Evolutionary conservation across 2,329 filamentous ascomycete species (phyloP), one percentile per base, ranked within the genome.

Genomic region (Drechslerella stenobrocha): DNA sequence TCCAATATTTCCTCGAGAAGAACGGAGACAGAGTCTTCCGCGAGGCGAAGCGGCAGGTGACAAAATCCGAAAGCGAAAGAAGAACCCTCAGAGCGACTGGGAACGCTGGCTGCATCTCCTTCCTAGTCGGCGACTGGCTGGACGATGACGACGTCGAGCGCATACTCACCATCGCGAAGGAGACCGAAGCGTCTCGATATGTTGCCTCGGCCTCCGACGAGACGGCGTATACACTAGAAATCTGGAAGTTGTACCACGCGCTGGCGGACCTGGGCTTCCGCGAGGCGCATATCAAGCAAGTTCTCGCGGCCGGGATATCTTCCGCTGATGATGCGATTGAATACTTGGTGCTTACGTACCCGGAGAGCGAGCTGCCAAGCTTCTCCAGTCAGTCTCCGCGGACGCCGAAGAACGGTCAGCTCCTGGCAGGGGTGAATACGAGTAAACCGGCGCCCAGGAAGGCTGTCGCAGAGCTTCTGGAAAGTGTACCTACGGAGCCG

Each of bases 1-100:
- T 98, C 34, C 91, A 97, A 76, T 78, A 89, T 20, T 79, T 96
- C 3, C 87, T 97, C 13, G 92, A 97, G 70, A 93, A 90, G 74
- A 80, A 92, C 76, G 86, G 87, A 0, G 78, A 83, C 37, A 96
- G 92, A 76, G 86, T 87, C 69, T 87, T 87, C 72, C 85, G 87
- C 73, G 91, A 96, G 77, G 85, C 87, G 13, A 80, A 83, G 70
- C 86, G 92, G 18, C 89, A 95, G 75, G 84, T 85, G 69, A 80
- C 82, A 20, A 87, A 89, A 71, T 80, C 95, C 28, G 88, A 95
- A 74, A 96, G 89, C 3, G 93, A 97, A 26, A 63, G 71, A 55
- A 40, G 70, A 40, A 74, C 75, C 3, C 75, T 77, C 73, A 71
- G 76, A 72, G 77, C 78, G 66, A 75, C 76, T 45, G 73, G 74